Evolutionary conservation across 2,329 filamentous ascomycete species (phyloP).

Genomic region (Fusarium dimerum): DNA sequence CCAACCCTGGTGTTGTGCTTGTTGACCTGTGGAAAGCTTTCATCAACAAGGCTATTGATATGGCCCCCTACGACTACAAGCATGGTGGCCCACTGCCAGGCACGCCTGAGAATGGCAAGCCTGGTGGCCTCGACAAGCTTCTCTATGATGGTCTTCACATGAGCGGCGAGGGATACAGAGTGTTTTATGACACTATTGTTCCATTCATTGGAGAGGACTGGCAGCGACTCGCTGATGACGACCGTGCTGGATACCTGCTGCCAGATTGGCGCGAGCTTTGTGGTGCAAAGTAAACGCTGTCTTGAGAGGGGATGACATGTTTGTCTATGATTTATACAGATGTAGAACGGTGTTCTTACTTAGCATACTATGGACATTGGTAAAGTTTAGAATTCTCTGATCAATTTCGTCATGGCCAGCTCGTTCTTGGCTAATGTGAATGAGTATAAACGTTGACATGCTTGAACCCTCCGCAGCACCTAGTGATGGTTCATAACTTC

Average conservation of each 20-base stretch:
- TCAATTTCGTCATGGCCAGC: too few relatives aligned
- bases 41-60: constrained; percentile 67
- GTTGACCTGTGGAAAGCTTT: constrained; percentile 81
- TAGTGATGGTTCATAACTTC: too few relatives aligned
- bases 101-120: constrained; percentile 49
- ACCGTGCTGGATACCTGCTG: constrained; percentile 43
- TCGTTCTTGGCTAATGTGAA: too few relatives aligned
- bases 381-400: too few relatives aligned
- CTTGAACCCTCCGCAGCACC: too few relatives aligned
- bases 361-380: too few relatives aligned
- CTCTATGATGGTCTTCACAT: constrained; percentile 62
- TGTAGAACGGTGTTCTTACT: too few relatives aligned
- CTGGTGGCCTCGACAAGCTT: constrained; percentile 52
- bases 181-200: constrained; percentile 51
- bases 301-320: too few relatives aligned
- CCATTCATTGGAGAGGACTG: constrained; percentile 51
- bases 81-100: constrained; percentile 50
- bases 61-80: constrained; percentile 58
- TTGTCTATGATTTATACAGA: too few relatives aligned
- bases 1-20: constrained; percentile 66
- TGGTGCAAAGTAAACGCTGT: background rate
- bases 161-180: constrained; percentile 52
- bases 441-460: too few relatives aligned
- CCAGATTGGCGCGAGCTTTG: constrained; percentile 49
- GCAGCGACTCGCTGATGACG: constrained; percentile 36